phyloP scores from a whole-genome alignment of 352 stramenopile species.

The Phytophthora podocarpi region DNA sequence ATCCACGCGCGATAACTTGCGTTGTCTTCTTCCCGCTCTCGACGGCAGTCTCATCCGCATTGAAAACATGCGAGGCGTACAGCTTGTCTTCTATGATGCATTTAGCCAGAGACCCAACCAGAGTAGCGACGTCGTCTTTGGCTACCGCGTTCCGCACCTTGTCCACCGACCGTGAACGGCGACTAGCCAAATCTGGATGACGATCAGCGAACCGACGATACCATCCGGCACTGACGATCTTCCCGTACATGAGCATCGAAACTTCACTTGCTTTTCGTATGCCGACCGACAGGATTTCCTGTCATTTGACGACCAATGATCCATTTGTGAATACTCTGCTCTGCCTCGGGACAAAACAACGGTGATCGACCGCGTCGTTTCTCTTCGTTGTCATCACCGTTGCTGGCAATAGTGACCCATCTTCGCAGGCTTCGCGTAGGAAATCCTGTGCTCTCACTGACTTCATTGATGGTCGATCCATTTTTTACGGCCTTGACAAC shows the following conservation, averaged over 20 bases:
- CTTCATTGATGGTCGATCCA: too few relatives aligned
- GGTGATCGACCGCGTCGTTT: background rate
- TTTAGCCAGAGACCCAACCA: background rate
- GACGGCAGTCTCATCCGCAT: conserved; percentile 4
- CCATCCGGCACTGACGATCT: too few relatives aligned
- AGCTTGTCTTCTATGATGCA: background rate
- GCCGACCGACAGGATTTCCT: background rate
- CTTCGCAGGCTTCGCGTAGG: too few relatives aligned
- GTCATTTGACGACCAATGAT: background rate
- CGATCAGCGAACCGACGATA: background rate
- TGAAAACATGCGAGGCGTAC: background rate
- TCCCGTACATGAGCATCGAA: background rate
- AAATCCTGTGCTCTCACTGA: too few relatives aligned
- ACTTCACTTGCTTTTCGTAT: background rate
- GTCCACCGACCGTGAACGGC: background rate
- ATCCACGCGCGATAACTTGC: background rate
- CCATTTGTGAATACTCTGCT: background rate
- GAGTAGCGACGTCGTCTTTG: background rate
- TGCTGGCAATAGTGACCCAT: too few relatives aligned
- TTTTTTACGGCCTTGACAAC: too few relatives aligned
- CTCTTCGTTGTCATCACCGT: too few relatives aligned
- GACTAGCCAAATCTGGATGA: background rate
- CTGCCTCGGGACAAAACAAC: background rate
- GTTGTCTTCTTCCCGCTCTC: background rate
- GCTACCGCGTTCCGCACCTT: background rate